Base-by-base conservation (phyloP, 1,284 basidiomycete species). In the Amylostereum areolatum region DNA sequence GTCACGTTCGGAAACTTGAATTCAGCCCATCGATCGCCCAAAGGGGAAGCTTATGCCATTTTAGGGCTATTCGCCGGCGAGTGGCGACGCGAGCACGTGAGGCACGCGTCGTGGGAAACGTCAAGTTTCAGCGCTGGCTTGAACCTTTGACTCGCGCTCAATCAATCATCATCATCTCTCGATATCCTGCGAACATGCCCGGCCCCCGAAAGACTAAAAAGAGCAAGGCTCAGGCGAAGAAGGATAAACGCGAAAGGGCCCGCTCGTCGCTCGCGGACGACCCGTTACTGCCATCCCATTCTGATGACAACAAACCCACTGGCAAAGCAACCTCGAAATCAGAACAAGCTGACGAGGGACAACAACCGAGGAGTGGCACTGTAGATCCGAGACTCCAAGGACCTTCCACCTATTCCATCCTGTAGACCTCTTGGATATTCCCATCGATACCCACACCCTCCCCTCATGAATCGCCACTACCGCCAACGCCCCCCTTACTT, bases 161-260 rank as follows among this genome's bases (percentile, higher is more conserved):
- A n/a, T 25, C 25, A 8, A 2, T 29, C 37, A 24, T 45, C 35
- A 29, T 41, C 43, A 77, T 18, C 18, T 18, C 18, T 18, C 18
- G 18, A 18, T 18, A 18, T 18, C 18, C 18, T 18, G 18, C 18
- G 18, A 18, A 18, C 18, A 18, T 77, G 74, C 74, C 74, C 18
- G 74, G 74, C 33, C 74, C 74, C 50, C 66, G 70, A 48, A 77
- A 76, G 55, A 58, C 62, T 48, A 71, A 68, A 55, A 70, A 66
- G 57, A 72, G 65, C 58, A 70, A 65, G 46, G 53, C 62, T 11
- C 60, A 67, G 34, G 42, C 51, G 28, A 69, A 65, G 58, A 67
- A 66, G 50, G 62, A 61, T 41, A 72, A 67, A 55, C 48, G 51
- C 34, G 18, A 29, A 24, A 56, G 47, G 40, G 18, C 50, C 11